Base-by-base conservation (phyloP, 306 rosid species). In the Acacia melanoxylon region DNA sequence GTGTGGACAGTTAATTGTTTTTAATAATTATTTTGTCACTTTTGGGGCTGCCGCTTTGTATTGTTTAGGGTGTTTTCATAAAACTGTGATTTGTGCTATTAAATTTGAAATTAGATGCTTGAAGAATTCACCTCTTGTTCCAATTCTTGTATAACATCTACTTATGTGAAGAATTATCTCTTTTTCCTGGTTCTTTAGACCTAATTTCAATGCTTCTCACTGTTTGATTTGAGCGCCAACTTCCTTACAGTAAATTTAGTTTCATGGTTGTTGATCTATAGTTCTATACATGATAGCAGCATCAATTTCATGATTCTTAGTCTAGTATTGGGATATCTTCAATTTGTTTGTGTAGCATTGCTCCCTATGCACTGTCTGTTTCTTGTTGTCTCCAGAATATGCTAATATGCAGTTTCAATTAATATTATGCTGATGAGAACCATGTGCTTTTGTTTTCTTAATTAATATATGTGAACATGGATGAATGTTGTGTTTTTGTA, bases 401-500 rank as follows among this genome's bases (percentile, higher is more conserved):
- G 22, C 74, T 78, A 68, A 81, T 81, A 69, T 66, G 44, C 25
- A 10, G 25, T 35, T 31, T 29, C 75, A 70, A 62, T 24, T 59
- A 22, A 25, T 63, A 41, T 22, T 13, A 49, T 70, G 78, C 61
- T 68, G 44, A n/a, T 54, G 11, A 31, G 58, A 74, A 5, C 4
- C 27, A 15, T 75, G 24, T 84, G 56, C 51, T 20, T 59, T 66
- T 78, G 59, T 4, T 49, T 56, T 82, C 74, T 69, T 48, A 42
- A 67, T 20, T 20, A 37, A 62, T 70, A n/a, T 52, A 37, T 31
- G 17, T 84, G 33, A 83, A 77, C 80, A 27, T 66, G 61, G 27
- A 25, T 66, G 61, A 54, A 54, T 79, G 19, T 81, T 75, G 20
- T 74, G 37, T 46, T 68, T 80, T 70, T 86, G 74, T 75, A 94